Conservation (phyloP, 768 basidiomycete species). For the Trametes meyenii region DNA sequence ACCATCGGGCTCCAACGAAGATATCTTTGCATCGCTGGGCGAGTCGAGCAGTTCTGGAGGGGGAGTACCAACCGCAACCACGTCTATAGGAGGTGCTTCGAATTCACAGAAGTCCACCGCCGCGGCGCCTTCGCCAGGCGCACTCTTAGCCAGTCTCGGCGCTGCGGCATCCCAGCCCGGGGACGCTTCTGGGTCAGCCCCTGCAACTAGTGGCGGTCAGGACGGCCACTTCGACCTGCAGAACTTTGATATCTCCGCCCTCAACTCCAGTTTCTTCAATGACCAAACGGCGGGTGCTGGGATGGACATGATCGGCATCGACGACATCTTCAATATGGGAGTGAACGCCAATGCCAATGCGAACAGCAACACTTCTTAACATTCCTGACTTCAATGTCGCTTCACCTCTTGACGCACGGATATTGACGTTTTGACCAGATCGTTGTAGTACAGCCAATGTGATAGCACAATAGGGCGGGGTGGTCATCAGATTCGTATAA, state of each 20-base stretch:
- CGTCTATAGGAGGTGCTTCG: neutral
- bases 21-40: constrained; percentile 21
- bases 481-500: constrained; percentile 13
- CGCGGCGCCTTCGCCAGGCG: constrained; percentile 19
- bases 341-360: neutral
- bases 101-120: constrained; percentile 5
- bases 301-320: constrained; percentile 57
- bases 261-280: constrained; percentile 51
- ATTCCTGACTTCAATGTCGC: too few relatives aligned
- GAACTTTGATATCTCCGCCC: constrained; percentile 42
- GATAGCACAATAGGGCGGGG: constrained; percentile 12
- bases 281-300: constrained; percentile 40
- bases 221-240: constrained; percentile 51
- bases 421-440: neutral
- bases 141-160: constrained; percentile 44
- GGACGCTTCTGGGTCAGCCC: neutral
- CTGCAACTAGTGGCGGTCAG: constrained; percentile 23
- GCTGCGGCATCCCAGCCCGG: constrained; percentile 30
- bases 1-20: constrained; percentile 5
- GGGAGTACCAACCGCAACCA: neutral
- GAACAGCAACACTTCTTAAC: neutral
- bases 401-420: neutral
- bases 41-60: neutral
- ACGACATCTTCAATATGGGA: constrained; percentile 51
- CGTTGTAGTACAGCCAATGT: neutral